Evolutionary conservation across 2,329 filamentous ascomycete genomes (phyloP), one percentile per base, ranked within the genome.

Genomic region (Cordyceps sp.): DNA sequence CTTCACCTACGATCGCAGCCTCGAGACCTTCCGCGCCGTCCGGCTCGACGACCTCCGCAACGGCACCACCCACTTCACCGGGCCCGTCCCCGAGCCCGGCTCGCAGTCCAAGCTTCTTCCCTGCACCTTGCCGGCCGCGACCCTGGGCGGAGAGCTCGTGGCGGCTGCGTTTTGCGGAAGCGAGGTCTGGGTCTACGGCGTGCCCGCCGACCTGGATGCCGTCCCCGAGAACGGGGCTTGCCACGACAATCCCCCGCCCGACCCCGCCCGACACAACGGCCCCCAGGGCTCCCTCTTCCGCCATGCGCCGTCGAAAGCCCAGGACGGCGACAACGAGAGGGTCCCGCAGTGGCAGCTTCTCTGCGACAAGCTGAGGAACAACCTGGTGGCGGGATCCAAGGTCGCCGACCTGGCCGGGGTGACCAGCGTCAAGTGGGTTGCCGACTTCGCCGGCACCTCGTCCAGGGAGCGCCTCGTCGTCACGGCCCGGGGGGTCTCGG

Each of bases 41-140:
- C 69, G 78, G 26, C 72, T 81, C 32, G 79, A 82, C 44, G 78
- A 85, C 42, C 57, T 81, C 13, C 67, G 76, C 30, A 81, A 81
- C 40, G 80, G 80, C 25, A 80, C 78, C 8, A 81, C 78, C 1
- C 85, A 85, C 48, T 86, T 88, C 45, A 77, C 78, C 4, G 80
- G 78, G 0, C 81, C 81, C 1, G 54, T 66, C 10, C 69, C 73
- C 4, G 60, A 58, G 21, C 47, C 60, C 6, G 45, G 50, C 6
- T 62, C 64, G 6, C 62, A 67, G 31, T 60, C 64, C n/a, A 74
- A 73, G 35, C 58, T 78, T 10, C 50, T 73, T 4, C 82, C 82
- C 2, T 74, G 64, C 35, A 81, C 78, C 8, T 50, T 81, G 20
- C 79, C 82, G 10, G 65, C 78, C 4, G 68, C 77, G 3, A 79